Evolutionary conservation across 2,329 filamentous ascomycete species (phyloP).

Genomic region (Fusarium duplospermum): DNA sequence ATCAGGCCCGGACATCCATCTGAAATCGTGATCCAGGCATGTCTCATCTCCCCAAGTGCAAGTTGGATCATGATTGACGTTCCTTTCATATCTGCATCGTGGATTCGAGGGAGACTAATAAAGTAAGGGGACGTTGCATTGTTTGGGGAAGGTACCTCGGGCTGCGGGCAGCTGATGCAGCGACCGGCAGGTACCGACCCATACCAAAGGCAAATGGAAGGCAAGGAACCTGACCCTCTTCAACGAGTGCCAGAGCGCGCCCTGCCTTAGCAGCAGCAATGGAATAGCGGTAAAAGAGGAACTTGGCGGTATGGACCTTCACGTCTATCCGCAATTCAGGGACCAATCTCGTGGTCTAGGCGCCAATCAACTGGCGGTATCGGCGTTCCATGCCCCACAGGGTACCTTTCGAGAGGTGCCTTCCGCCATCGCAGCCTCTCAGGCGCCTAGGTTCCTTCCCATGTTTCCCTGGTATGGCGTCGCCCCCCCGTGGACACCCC

Average conservation of each 20-base stretch:
- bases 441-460: constrained; percentile 23
- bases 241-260: neutral
- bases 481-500: constrained; percentile 8
- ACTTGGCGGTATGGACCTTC: constrained; percentile 21
- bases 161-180: constrained; percentile 2
- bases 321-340: constrained; percentile 32
- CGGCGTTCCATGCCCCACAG: constrained; percentile 11
- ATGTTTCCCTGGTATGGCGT: constrained; percentile 16
- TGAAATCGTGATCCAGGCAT: constrained; percentile 18
- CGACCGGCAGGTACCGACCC: constrained; percentile 16
- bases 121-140: constrained; percentile 36
- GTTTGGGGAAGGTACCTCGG: constrained; percentile 20
- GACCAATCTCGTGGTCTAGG: constrained; percentile 24
- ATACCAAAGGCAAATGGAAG: neutral
- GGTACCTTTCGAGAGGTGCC: constrained; percentile 20
- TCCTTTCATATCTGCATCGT: constrained; percentile 33
- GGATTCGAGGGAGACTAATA: constrained; percentile 25
- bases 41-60: constrained; percentile 25
- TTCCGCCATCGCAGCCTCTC: constrained; percentile 33
- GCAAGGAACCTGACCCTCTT: neutral
- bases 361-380: constrained; percentile 23
- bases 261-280: neutral
- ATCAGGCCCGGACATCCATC: constrained; percentile 16
- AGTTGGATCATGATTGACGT: constrained; percentile 29
- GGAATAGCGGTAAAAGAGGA: constrained; percentile 36